These are phyloP conservation scores for Taphrina populina DNA, from an alignment of 1,139 yeast species.

Conservation along the genomic window DNA sequence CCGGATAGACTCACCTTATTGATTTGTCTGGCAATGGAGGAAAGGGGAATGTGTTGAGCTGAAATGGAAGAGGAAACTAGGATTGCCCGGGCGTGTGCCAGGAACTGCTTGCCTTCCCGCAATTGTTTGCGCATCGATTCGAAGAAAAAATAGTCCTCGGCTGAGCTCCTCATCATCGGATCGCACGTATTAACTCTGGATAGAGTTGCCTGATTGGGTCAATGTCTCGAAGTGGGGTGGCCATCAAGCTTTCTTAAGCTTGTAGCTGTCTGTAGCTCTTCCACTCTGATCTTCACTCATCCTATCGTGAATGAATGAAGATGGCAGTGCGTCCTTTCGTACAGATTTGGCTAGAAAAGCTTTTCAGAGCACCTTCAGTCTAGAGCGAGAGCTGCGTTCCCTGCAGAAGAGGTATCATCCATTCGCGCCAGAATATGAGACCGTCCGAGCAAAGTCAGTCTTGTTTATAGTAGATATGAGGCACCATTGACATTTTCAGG, in stretches of 20 bases:
- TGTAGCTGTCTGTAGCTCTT: no score
- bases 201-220: no score
- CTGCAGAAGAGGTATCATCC: slow-evolving; percentile 35
- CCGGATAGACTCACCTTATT: no score
- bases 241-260: no score
- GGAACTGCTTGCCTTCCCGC: slow-evolving; percentile 3
- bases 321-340: background rate
- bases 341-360: slow-evolving; percentile 19
- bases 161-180: slow-evolving; percentile 16
- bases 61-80: no score
- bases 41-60: no score
- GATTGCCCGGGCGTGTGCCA: no score
- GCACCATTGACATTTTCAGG: background rate
- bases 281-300: background rate
- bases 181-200: no score
- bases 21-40: no score
- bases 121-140: slow-evolving; percentile 16
- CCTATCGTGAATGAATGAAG: slow-evolving; percentile 20
- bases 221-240: no score
- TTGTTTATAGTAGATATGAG: background rate
- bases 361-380: slow-evolving; percentile 7
- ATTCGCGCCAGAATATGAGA: slow-evolving; percentile 36
- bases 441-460: slow-evolving; percentile 31
- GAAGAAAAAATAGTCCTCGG: slow-evolving; percentile 11
- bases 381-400: slow-evolving; percentile 32